Evolutionary conservation across 768 basidiomycete species (phyloP).

Genomic region (Boletus eberwhitei): DNA sequence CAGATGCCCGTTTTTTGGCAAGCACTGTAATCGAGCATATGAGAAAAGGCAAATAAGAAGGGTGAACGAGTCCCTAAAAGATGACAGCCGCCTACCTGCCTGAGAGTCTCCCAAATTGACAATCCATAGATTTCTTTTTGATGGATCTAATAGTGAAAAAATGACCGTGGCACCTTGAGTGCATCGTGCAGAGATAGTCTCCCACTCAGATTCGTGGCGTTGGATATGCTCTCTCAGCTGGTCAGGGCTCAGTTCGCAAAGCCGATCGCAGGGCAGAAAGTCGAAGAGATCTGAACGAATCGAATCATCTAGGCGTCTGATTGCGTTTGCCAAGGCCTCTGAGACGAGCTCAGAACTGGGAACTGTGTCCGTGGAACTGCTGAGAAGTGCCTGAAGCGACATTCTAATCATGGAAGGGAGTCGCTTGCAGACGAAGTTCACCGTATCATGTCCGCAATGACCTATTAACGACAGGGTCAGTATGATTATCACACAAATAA

Average conservation of each 20-base stretch:
- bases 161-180: slow-evolving; percentile 34
- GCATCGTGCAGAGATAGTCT: slow-evolving; percentile 31
- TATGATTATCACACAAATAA: slow-evolving; percentile 24
- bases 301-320: slow-evolving; percentile 40
- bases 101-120: slow-evolving; percentile 36
- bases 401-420: slow-evolving; percentile 41
- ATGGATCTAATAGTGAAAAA: slow-evolving; percentile 31
- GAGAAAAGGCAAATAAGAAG: slow-evolving; percentile 9
- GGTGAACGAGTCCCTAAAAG: background rate
- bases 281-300: slow-evolving; percentile 43
- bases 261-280: slow-evolving; percentile 40
- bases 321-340: slow-evolving; percentile 35
- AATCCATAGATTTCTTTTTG: slow-evolving; percentile 30
- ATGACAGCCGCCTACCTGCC: slow-evolving; percentile 24
- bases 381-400: slow-evolving; percentile 37
- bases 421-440: slow-evolving; percentile 39
- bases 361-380: slow-evolving; percentile 17
- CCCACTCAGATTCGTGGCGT: slow-evolving; percentile 36
- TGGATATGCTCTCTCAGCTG: slow-evolving; percentile 40
- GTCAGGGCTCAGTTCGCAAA: slow-evolving; percentile 35
- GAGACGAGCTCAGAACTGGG: slow-evolving; percentile 36
- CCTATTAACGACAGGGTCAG: slow-evolving; percentile 32
- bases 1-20: slow-evolving; percentile 15
- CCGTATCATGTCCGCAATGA: slow-evolving; percentile 47
- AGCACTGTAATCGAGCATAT: slow-evolving; percentile 16